Evolutionary conservation across 495 filamentous ascomycete species (phyloP).

Genomic region (Penicillium roqueforti): DNA sequence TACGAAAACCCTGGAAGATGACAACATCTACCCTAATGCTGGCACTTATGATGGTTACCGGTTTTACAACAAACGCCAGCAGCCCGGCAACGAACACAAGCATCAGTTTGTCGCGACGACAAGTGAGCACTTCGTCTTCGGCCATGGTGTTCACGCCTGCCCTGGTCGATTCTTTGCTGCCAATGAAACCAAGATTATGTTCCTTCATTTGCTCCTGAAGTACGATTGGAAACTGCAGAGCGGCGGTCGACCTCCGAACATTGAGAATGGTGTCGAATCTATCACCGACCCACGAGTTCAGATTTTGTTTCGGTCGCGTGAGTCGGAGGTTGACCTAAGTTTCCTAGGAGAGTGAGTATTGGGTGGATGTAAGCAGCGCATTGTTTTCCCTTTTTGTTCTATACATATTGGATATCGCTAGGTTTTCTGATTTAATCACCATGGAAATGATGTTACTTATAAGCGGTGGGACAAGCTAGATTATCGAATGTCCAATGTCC

Average conservation of each 20-base stretch:
- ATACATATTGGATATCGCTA: background rate
- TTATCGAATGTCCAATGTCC: background rate
- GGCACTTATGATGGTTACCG: conserved; percentile 45
- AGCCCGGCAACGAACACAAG: conserved; percentile 38
- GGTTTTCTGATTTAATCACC: background rate
- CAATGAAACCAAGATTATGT: conserved; percentile 45
- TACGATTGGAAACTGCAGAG: conserved; percentile 50
- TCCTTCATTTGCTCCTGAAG: conserved; percentile 45
- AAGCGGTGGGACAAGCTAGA: background rate
- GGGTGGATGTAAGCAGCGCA: too few relatives aligned
- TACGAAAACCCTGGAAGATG: conserved; percentile 30
- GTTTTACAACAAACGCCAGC: conserved; percentile 42
- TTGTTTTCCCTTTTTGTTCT: background rate
- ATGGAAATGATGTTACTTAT: background rate
- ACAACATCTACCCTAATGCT: conserved; percentile 40
- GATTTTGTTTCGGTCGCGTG: conserved; percentile 27
- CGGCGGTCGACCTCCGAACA: conserved; percentile 20
- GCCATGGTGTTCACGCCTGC: conserved; percentile 51
- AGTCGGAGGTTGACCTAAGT: conserved; percentile 28
- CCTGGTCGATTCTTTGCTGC: conserved; percentile 52
- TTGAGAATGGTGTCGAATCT: conserved; percentile 26
- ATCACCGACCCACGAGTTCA: conserved; percentile 29
- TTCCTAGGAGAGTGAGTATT: conserved; percentile 25
- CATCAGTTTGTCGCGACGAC: conserved; percentile 46
- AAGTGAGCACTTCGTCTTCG: conserved; percentile 42